phyloP scores from a whole-genome alignment of 2,329 filamentous ascomycete genomes.

The Diaporthe helianthi region DNA sequence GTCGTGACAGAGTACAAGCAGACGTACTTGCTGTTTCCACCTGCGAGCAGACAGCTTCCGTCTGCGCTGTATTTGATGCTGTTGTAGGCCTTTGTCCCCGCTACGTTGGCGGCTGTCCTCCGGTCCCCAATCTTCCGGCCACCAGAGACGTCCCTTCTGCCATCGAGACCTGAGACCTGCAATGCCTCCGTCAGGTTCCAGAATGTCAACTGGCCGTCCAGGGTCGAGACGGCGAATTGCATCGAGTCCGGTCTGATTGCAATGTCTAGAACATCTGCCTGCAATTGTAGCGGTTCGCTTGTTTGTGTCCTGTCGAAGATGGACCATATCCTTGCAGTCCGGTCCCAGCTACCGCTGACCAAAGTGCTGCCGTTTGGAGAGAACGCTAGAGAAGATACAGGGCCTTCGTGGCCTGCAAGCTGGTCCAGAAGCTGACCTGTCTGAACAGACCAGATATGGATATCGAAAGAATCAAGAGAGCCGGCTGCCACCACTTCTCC shows the following conservation, averaged over 20 bases:
- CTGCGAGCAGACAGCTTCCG: constrained; percentile 87
- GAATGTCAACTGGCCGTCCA: constrained; percentile 94
- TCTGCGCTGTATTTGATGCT: constrained; percentile 92
- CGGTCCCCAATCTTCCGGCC: constrained; percentile 89
- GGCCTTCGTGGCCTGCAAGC: constrained; percentile 90
- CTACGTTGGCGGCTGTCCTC: constrained; percentile 86
- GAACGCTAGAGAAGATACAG: constrained; percentile 87
- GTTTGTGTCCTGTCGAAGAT: constrained; percentile 95
- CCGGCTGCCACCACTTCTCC: constrained; percentile 96
- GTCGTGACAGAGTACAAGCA: constrained; percentile 96
- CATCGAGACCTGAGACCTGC: constrained; percentile 86
- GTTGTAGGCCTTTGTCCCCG: constrained; percentile 89
- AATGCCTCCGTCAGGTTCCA: constrained; percentile 90
- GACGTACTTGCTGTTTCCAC: constrained; percentile 97
- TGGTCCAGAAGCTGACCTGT: constrained; percentile 94
- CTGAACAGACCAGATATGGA: constrained; percentile 98
- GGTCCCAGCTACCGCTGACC: constrained; percentile 95
- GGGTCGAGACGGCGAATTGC: constrained; percentile 88
- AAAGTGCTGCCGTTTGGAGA: constrained; percentile 84
- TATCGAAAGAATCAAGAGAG: constrained; percentile 93
- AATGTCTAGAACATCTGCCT: constrained; percentile 87
- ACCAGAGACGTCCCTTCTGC: constrained; percentile 89
- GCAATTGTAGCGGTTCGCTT: constrained; percentile 89
- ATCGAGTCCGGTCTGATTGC: constrained; percentile 88
- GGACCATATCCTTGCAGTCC: constrained; percentile 93